phyloP scores from a whole-genome alignment of 116 monocot species.

The Iris pallida region DNA sequence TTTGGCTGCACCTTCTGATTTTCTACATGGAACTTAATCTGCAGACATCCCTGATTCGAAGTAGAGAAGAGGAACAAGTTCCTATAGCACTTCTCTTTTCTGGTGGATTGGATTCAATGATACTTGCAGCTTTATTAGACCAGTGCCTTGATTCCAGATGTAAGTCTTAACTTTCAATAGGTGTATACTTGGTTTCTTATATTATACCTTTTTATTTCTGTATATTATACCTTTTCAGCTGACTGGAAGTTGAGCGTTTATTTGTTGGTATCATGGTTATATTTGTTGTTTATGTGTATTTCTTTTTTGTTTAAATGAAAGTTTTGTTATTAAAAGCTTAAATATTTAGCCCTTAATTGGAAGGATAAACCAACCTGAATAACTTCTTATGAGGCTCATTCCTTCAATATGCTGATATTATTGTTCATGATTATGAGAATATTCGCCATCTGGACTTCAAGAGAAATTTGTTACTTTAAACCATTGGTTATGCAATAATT shows the following conservation, averaged over 20 bases:
- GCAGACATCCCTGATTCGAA: conserved; percentile 26
- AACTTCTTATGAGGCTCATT: not conserved
- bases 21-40: not conserved
- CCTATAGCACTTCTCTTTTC: conserved; percentile 91
- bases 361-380: not conserved
- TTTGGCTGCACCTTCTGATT: too few species aligned
- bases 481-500: too few species aligned
- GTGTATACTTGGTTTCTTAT: not conserved
- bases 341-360: not conserved
- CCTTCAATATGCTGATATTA: too few species aligned
- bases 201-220: not conserved
- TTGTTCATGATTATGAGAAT: too few species aligned
- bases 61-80: conserved; percentile 23
- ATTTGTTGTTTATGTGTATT: not conserved
- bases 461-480: too few species aligned
- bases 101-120: conserved; percentile 97
- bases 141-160: conserved; percentile 63
- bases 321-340: not conserved
- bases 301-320: not conserved
- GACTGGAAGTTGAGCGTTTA: not conserved
- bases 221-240: not conserved
- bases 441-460: too few species aligned
- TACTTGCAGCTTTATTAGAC: conserved; percentile 80
- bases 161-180: conserved; percentile 26
- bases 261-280: not conserved